phyloP scores from a whole-genome alignment of 306 rosid genomes.

The Lathyrus aphaca region DNA sequence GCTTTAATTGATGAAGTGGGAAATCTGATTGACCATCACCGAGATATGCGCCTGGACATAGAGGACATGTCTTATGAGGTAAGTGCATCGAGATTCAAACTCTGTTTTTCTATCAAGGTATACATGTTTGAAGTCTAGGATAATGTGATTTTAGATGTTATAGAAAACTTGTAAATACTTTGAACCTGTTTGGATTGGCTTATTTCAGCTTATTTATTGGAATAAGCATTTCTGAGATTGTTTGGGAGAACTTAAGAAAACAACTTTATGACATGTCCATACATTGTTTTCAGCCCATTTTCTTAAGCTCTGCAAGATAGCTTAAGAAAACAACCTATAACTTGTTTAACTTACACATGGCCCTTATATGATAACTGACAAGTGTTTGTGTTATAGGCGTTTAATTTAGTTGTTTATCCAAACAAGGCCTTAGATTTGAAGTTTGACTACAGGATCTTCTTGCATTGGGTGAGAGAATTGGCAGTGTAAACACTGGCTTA shows the following conservation, averaged over 20 bases:
- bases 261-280: background rate
- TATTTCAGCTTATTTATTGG: background rate
- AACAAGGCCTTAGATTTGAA: conserved; percentile 27
- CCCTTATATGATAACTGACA: background rate
- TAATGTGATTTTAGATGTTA: conserved; percentile 6
- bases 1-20: conserved; percentile 79
- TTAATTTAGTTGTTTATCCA: background rate
- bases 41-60: conserved; percentile 95
- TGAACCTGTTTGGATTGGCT: background rate
- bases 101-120: conserved; percentile 14
- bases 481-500: conserved; percentile 83
- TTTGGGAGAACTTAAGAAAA: background rate
- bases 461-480: conserved; percentile 92
- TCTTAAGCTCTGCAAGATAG: background rate
- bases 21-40: conserved; percentile 71
- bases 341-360: background rate
- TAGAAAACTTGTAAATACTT: background rate
- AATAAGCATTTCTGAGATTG: background rate
- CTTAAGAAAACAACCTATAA: background rate
- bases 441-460: conserved; percentile 80
- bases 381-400: too few species aligned
- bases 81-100: conserved; percentile 36
- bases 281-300: background rate
- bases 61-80: conserved; percentile 99
- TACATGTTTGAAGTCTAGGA: background rate